Percentiles rank a stretch among this genome's conserved stretches.
Evolutionary conservation across 169 alveolate species (phyloP).

Genomic region (Plasmodium malariae): DNA sequence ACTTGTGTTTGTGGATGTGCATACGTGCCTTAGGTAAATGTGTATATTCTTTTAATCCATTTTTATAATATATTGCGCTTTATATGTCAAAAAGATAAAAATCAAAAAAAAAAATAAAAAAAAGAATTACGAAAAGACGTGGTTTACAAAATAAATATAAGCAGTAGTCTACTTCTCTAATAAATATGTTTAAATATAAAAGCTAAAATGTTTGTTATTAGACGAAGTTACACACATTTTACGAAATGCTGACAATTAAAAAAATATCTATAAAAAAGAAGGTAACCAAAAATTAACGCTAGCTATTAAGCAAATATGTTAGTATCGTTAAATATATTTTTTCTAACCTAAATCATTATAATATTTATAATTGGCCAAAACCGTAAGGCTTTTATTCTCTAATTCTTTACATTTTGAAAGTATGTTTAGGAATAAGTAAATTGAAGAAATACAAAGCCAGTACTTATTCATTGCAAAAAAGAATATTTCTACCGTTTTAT

Average conservation of each 20-base stretch:
- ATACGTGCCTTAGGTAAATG: too few relatives aligned
- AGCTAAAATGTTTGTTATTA: neutral
- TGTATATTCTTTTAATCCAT: too few relatives aligned
- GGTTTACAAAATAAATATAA: too few relatives aligned
- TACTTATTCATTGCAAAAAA: slow-evolving; percentile 63
- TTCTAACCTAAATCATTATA: slow-evolving; percentile 37
- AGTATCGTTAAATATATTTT: neutral
- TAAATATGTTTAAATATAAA: neutral
- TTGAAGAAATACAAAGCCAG: slow-evolving; percentile 37
- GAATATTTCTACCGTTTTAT: slow-evolving; percentile 22
- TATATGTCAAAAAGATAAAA: too few relatives aligned
- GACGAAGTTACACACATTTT: neutral
- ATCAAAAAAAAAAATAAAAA: too few relatives aligned
- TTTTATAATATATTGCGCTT: too few relatives aligned
- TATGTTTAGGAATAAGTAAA: slow-evolving; percentile 20
- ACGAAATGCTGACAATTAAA: neutral
- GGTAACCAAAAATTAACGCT: too few relatives aligned
- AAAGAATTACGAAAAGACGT: too few relatives aligned
- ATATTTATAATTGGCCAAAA: neutral
- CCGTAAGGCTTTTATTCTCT: slow-evolving; percentile 16
- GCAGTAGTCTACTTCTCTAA: too few relatives aligned
- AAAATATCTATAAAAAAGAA: too few relatives aligned
- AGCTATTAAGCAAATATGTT: neutral
- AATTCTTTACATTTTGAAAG: slow-evolving; percentile 48
- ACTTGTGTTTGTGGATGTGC: neutral